phyloP scores from a whole-genome alignment of 1,284 basidiomycete genomes.

The Lentinus polychrous region DNA sequence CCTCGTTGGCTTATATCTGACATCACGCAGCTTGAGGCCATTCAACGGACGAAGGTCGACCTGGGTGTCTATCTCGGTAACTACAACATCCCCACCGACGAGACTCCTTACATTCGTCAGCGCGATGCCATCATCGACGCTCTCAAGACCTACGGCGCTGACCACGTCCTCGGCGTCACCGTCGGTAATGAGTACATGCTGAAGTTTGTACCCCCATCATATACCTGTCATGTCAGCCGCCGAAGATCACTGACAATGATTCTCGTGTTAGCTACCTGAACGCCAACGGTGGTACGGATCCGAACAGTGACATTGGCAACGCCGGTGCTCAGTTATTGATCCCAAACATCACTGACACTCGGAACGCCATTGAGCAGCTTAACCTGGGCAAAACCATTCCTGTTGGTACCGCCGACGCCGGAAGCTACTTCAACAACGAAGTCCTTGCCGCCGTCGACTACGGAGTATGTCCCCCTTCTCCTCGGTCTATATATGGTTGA shows the following conservation, averaged over 20 bases:
- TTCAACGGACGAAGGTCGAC: slow-evolving; percentile 84
- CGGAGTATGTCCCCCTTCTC: slow-evolving; percentile 39
- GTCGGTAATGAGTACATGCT: slow-evolving; percentile 83
- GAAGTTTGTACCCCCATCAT: slow-evolving; percentile 38
- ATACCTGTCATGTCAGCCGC: slow-evolving; percentile 2
- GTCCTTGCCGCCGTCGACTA: slow-evolving; percentile 74
- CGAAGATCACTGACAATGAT: neutral
- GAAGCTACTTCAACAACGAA: slow-evolving; percentile 72
- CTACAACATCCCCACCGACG: slow-evolving; percentile 58
- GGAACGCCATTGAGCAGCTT: slow-evolving; percentile 45
- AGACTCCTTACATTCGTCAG: slow-evolving; percentile 71
- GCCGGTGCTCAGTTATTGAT: slow-evolving; percentile 51
- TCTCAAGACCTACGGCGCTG: slow-evolving; percentile 73
- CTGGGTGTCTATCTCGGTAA: slow-evolving; percentile 85
- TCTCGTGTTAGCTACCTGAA: slow-evolving; percentile 43
- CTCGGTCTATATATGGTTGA: neutral
- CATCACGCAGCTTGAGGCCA: slow-evolving; percentile 57
- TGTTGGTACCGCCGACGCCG: slow-evolving; percentile 89
- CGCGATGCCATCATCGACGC: slow-evolving; percentile 58
- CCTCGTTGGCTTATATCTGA: slow-evolving; percentile 9
- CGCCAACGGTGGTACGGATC: slow-evolving; percentile 33
- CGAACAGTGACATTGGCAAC: slow-evolving; percentile 50
- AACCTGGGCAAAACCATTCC: slow-evolving; percentile 51
- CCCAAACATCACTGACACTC: slow-evolving; percentile 60
- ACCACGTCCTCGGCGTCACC: slow-evolving; percentile 75